Evolutionary conservation across 2,329 filamentous ascomycete genomes (phyloP).

Genomic region (Xylariaceae sp.): DNA sequence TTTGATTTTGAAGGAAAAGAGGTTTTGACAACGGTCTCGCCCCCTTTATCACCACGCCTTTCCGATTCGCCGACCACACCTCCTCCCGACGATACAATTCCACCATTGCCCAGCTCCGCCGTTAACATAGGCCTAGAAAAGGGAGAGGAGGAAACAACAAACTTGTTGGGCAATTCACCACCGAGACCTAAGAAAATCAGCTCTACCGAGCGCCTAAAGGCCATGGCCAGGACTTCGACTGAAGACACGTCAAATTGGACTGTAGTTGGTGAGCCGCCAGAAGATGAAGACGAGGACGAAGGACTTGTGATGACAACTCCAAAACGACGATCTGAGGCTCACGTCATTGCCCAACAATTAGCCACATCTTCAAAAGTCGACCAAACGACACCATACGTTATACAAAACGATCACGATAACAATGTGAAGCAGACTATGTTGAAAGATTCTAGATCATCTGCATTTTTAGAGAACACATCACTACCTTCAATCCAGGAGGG

Average conservation of each 20-base stretch:
- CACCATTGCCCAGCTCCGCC: constrained; percentile 20
- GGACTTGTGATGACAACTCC: constrained; percentile 26
- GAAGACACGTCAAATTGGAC: constrained; percentile 52
- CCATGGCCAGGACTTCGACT: constrained; percentile 47
- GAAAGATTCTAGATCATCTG: constrained; percentile 17
- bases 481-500: constrained; percentile 26
- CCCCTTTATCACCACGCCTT: constrained; percentile 33
- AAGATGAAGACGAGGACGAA: constrained; percentile 30
- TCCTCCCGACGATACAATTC: constrained; percentile 15
- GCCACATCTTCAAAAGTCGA: background rate
- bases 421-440: background rate
- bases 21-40: constrained; percentile 57
- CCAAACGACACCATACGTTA: background rate
- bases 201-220: constrained; percentile 51
- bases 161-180: constrained; percentile 30
- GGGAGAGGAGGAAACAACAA: constrained; percentile 34
- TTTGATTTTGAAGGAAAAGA: constrained; percentile 59
- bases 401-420: background rate
- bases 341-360: constrained; percentile 18
- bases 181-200: constrained; percentile 50
- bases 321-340: constrained; percentile 7
- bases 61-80: constrained; percentile 27
- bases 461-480: constrained; percentile 27
- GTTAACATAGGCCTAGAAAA: constrained; percentile 28
- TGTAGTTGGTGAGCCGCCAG: constrained; percentile 34